Conservation (phyloP, 805 yeast genomes). For the Wickerhamiella brachini region DNA sequence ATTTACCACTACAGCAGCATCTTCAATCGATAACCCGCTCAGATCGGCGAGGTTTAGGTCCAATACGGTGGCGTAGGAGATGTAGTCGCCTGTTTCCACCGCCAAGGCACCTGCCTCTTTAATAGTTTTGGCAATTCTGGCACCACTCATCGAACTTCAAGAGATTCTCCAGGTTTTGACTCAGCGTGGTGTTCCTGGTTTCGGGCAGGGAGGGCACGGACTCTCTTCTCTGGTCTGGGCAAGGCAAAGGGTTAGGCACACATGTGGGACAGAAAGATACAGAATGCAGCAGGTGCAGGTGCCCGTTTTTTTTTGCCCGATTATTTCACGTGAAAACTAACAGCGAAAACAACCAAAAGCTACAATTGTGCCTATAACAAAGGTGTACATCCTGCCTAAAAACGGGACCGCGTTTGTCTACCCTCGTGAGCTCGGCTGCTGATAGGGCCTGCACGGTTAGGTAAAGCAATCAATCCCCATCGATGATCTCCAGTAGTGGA, state of each 20-base stretch:
- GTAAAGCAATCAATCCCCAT: not conserved
- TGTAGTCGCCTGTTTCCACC: conserved; percentile 40
- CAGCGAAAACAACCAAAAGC: no score
- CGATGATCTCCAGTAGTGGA: not conserved
- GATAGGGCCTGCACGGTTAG: not conserved
- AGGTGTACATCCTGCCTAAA: no score
- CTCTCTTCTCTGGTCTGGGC: no score
- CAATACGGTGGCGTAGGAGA: conserved; percentile 58
- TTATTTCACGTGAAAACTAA: no score
- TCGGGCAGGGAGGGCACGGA: no score
- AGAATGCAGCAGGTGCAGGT: no score
- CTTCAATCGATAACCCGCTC: conserved; percentile 31
- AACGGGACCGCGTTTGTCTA: not conserved
- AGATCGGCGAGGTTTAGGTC: conserved; percentile 48
- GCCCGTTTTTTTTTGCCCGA: no score
- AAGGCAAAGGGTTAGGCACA: no score
- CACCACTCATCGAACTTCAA: not conserved
- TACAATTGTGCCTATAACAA: no score
- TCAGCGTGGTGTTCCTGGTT: no score
- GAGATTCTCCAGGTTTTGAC: no score
- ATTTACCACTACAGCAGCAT: conserved; percentile 25
- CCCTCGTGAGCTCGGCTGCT: not conserved
- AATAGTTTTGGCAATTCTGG: not conserved
- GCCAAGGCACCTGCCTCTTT: conserved; percentile 8
- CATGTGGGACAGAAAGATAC: no score